phyloP scores from a whole-genome alignment of 176 grass and related monocot genomes.

The Paspalum vaginatum region DNA sequence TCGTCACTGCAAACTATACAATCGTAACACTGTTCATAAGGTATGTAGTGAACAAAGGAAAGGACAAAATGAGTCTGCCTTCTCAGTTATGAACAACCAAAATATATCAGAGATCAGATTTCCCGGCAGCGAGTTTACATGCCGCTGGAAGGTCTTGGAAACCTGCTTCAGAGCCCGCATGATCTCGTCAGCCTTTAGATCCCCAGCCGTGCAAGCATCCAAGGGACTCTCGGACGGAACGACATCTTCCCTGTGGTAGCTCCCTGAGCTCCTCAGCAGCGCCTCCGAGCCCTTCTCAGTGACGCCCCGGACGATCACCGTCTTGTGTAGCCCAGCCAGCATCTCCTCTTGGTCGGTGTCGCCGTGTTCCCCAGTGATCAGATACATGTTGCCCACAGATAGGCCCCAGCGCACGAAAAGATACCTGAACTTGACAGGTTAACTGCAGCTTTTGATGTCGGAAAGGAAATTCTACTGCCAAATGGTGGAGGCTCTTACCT shows the following conservation, averaged over 20 bases:
- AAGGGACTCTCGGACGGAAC: slow-evolving; percentile 74
- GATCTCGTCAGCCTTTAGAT: slow-evolving; percentile 61
- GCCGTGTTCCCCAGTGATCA: slow-evolving; percentile 70
- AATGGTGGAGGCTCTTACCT: slow-evolving; percentile 47
- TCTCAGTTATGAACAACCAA: slow-evolving; percentile 30
- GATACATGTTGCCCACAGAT: slow-evolving; percentile 79
- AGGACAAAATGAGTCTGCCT: background rate
- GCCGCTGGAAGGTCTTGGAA: slow-evolving; percentile 57
- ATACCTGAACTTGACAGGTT: slow-evolving; percentile 56
- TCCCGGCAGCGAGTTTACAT: slow-evolving; percentile 47
- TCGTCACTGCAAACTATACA: slow-evolving; percentile 39
- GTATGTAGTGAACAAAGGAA: slow-evolving; percentile 41
- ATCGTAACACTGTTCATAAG: slow-evolving; percentile 24
- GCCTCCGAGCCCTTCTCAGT: slow-evolving; percentile 77
- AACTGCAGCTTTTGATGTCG: background rate
- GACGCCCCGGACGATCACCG: slow-evolving; percentile 68
- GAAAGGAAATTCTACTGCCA: background rate
- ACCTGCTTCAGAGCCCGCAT: slow-evolving; percentile 81
- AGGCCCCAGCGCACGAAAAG: slow-evolving; percentile 92
- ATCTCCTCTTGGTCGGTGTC: slow-evolving; percentile 88
- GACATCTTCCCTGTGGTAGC: slow-evolving; percentile 78
- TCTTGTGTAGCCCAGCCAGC: slow-evolving; percentile 83
- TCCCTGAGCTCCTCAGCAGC: slow-evolving; percentile 68
- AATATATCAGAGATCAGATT: background rate
- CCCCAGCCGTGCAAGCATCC: slow-evolving; percentile 41